These are phyloP conservation scores for Xylariomycetidae sp. DNA, from an alignment of 2,329 filamentous ascomycete genomes.

Conservation along the genomic window DNA sequence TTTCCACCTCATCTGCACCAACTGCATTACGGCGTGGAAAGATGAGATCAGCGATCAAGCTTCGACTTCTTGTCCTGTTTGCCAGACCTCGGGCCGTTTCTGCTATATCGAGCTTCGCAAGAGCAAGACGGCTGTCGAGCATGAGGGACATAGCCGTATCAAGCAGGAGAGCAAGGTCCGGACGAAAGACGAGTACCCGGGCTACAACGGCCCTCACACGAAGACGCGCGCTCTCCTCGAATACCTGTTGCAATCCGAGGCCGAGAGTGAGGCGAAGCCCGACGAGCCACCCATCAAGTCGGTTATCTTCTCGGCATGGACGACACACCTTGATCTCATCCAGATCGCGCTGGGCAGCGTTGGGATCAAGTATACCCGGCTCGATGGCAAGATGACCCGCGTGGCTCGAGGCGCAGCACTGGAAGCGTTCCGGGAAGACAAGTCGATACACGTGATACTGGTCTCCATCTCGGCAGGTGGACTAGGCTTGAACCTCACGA, in stretches of 20 bases:
- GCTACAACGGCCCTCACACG: slow-evolving; percentile 81
- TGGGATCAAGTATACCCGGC: slow-evolving; percentile 65
- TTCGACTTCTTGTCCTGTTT: slow-evolving; percentile 59
- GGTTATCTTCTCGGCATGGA: slow-evolving; percentile 96
- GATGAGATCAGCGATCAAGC: slow-evolving; percentile 43
- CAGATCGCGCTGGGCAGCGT: slow-evolving; percentile 67
- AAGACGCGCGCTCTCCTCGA: slow-evolving; percentile 80
- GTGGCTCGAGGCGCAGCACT: slow-evolving; percentile 68
- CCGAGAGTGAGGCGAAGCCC: slow-evolving; percentile 54
- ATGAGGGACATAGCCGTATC: slow-evolving; percentile 44
- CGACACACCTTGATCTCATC: slow-evolving; percentile 87
- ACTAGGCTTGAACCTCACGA: slow-evolving; percentile 82
- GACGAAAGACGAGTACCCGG: slow-evolving; percentile 52
- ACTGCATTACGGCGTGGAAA: slow-evolving; percentile 60
- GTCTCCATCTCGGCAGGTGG: slow-evolving; percentile 91
- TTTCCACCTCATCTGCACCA: slow-evolving; percentile 75
- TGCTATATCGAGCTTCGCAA: slow-evolving; percentile 64
- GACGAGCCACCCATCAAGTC: slow-evolving; percentile 77
- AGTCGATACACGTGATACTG: slow-evolving; percentile 69
- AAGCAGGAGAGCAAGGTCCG: slow-evolving; percentile 23
- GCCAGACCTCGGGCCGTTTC: slow-evolving; percentile 50
- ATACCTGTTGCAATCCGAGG: slow-evolving; percentile 61
- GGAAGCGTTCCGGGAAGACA: slow-evolving; percentile 68
- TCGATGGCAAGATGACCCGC: slow-evolving; percentile 86
- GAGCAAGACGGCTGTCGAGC: slow-evolving; percentile 50